Base-by-base conservation (phyloP, 2,329 filamentous ascomycete genomes). In the Curvularia eragrostidis region DNA sequence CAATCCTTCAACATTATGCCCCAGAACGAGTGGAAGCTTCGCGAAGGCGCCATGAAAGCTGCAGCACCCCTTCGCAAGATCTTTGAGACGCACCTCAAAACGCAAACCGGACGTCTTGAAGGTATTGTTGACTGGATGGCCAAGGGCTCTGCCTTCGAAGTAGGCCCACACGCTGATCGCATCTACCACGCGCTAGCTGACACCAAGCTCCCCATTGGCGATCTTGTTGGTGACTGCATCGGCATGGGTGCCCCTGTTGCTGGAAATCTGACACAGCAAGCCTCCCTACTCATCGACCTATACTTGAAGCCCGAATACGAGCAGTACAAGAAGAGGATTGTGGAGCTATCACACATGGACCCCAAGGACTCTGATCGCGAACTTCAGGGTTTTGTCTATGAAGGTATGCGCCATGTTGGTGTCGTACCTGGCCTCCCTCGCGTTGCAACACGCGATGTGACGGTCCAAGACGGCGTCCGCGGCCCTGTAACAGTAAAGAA, bases 21-120 rank as follows among this genome's bases (percentile, higher is more conserved):
- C 0, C 66, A 52, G 18, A 79, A 80, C 34, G 81, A 82, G 59
- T 84, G 80, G 80, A 79, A 77, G 53, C 68, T 84, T 8, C 75
- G 81, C 18, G 81, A 81, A 50, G 78, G 75, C 21, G 77, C 80
- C 3, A 72, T 74, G 55, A 77, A 79, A 62, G 71, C 15, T 81
- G 83, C 70, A 82, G 91, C 61, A 89, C 90, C 80, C 83, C 86
- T 69, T 84, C 90, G 71, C 74, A 86, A 7, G 88, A 94, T 66
- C 85, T 0, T 84, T 83, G 64, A 89, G 88, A 76, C 87, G 83
- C 6, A 93, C 87, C 75, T 83, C 85, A 5, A 78, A 91, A 54
- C 82, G 83, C 28, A 83, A 86, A 65, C 84, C 82, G 10, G 85
- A 85, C 2, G 81, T 81, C 60, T 67, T 3, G 70, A 73, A 59